phyloP scores from a whole-genome alignment of 2,329 filamentous ascomycete species.

The Fusarium humuli region DNA sequence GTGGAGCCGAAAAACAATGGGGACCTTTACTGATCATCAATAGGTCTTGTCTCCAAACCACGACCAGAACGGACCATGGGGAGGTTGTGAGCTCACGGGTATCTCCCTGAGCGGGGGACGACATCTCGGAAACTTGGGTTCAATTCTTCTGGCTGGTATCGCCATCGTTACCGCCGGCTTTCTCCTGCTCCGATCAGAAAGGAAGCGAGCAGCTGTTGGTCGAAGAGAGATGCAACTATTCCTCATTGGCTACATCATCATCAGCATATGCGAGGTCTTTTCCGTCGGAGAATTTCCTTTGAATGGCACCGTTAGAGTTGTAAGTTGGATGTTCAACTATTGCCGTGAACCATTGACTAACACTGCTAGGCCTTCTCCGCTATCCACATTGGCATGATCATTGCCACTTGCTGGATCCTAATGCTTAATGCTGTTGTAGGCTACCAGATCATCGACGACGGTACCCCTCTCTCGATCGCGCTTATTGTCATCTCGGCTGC shows the following conservation, averaged over 20 bases:
- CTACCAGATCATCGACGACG: slow-evolving; percentile 93
- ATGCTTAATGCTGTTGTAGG: slow-evolving; percentile 93
- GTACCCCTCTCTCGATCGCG: slow-evolving; percentile 84
- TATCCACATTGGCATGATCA: slow-evolving; percentile 89
- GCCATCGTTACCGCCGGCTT: slow-evolving; percentile 76
- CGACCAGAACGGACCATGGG: slow-evolving; percentile 70
- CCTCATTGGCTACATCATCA: slow-evolving; percentile 84
- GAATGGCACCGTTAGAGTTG: slow-evolving; percentile 74
- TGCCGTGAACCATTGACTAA: slow-evolving; percentile 31
- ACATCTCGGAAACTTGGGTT: slow-evolving; percentile 88
- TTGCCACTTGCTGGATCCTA: slow-evolving; percentile 89
- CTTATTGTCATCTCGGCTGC: slow-evolving; percentile 78
- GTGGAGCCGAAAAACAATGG: slow-evolving; percentile 38
- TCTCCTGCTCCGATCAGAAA: slow-evolving; percentile 83
- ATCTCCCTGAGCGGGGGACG: slow-evolving; percentile 75
- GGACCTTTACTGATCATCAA: slow-evolving; percentile 35
- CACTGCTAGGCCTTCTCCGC: slow-evolving; percentile 80
- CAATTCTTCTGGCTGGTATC: slow-evolving; percentile 83
- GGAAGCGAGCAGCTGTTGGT: slow-evolving; percentile 93
- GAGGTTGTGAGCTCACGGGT: slow-evolving; percentile 79
- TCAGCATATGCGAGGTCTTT: slow-evolving; percentile 96
- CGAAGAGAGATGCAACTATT: slow-evolving; percentile 98
- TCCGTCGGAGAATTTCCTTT: slow-evolving; percentile 91
- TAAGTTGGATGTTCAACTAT: slow-evolving; percentile 58
- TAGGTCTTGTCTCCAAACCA: slow-evolving; percentile 67